Base-by-base conservation (phyloP, 2,329 filamentous ascomycete species). In the Daldinia eschscholtzii region DNA sequence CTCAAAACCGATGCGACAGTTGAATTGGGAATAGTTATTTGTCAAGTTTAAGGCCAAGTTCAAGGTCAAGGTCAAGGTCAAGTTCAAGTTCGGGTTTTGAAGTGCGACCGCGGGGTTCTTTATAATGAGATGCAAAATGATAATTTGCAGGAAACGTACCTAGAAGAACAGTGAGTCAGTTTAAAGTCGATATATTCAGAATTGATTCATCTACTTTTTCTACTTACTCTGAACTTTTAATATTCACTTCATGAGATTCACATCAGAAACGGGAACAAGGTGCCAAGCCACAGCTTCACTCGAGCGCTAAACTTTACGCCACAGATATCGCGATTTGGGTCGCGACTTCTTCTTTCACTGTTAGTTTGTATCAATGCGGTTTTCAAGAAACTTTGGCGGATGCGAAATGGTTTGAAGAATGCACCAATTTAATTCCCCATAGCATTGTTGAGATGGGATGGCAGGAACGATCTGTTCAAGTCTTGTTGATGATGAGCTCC, bases 201-300 rank as follows among this genome's bases (percentile, higher is more conserved):
- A 57, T 57, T 57, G 37, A 57, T 28, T 35, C 9, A 39, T 37
- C 0, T 41, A 10, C 6, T 35, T 33, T 30, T 37, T 39, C 9
- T 55, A 55, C 52, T 55, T n/a, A 55, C 52, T 37, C 33, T 7
- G 10, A 18, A 37, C 20, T 55, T 37, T 23, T 37, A 39, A 26
- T 37, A 55, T 55, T 55, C 52, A 55, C 52, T 37, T 55, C 23
- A 26, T 55, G 52, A 55, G 52, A 55, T 64, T 67, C 64, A 23
- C 20, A 64, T 67, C 44, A 61, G 41, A 26, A 15, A 23, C 2
- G 20, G 13, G 10, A 18, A 59, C 41, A 59, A 20, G 39, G 26
- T 57, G 59, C 48, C 65, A 70, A 68, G 65, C 64, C 65, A 62
- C 61, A 52, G 39, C 41, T 57, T 62, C 39, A 61, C 28, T 30